Evolutionary conservation across 2,329 filamentous ascomycete species (phyloP), one percentile per base, ranked within the genome.

Genomic region (Cryphonectria radicalis): DNA sequence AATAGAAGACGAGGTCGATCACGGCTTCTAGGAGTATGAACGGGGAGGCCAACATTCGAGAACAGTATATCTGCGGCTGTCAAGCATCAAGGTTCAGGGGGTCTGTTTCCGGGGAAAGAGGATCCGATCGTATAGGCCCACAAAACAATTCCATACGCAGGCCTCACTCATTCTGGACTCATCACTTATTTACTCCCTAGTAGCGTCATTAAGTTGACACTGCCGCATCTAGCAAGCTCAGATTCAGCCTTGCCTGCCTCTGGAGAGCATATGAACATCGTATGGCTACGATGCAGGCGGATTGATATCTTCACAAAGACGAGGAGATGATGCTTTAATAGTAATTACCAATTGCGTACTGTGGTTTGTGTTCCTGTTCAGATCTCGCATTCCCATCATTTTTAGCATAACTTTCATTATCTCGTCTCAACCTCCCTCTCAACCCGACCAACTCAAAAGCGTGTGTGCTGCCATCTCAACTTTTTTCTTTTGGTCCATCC

Each of bases 381-480:
- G 5, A 17, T 32, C 28, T 19, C 55, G 14, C 25, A 14, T 59
- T 59, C 25, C 11, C 40, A 35, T 32, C n/a, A 25, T 1, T 42
- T 6, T 35, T 8, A 40, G n/a, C 19, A 19, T 10, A 42, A 3
- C 35, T 8, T 2, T 35, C 35, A 25, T 63, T 19, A 42, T 46
- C 40, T 65, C 55, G 55, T 59, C 55, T 17, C 55, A 59, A 35
- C 28, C 25, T 10, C 53, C n/a, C 53, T 35, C 25, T 22, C 63
- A 46, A 25, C 63, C 42, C 35, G 35, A 35, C 25, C 43, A 5
- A 14, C 14, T 32, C 63, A 28, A 35, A 35, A 3, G 17, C 32
- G 1, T 13, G 22, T 17, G 28, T 35, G 63, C 63, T 50, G 63
- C 53, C 63, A 65, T 65, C 63, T 65, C 63, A 50, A 65, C 11